phyloP scores from a whole-genome alignment of 2,329 filamentous ascomycete species.

The Phyllosticta paracitricarpa region DNA sequence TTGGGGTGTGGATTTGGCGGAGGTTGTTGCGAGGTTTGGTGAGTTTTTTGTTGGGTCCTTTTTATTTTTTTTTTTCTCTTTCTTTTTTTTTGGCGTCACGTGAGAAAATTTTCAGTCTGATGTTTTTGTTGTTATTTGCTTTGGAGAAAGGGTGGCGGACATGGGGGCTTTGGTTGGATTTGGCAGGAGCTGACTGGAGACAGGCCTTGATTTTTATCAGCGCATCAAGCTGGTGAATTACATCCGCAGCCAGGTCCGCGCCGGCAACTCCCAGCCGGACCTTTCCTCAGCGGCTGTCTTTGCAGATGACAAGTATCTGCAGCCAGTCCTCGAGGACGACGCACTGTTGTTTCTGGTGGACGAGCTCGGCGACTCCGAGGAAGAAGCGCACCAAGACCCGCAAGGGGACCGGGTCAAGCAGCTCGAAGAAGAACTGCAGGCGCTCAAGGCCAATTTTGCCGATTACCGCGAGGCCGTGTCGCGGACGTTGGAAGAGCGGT shows the following conservation, averaged over 20 bases:
- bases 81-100: background rate
- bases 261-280: constrained; percentile 36
- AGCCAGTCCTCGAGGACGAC: constrained; percentile 80
- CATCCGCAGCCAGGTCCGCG: constrained; percentile 32
- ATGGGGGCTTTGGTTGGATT: background rate
- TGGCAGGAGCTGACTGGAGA: background rate
- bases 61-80: background rate
- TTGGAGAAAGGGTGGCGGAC: background rate
- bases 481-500: constrained; percentile 16
- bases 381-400: background rate
- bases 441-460: constrained; percentile 30
- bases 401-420: constrained; percentile 17
- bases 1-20: constrained; percentile 33
- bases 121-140: background rate
- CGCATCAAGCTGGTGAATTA: constrained; percentile 41
- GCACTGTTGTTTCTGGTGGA: constrained; percentile 80
- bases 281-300: constrained; percentile 54
- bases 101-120: background rate
- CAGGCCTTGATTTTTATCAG: constrained; percentile 36
- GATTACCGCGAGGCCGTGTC: constrained; percentile 28
- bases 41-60: constrained; percentile 12
- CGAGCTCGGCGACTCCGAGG: constrained; percentile 43
- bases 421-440: constrained; percentile 10
- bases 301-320: constrained; percentile 69
- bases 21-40: constrained; percentile 26